These are phyloP conservation scores for Diplodia sapinea DNA, from an alignment of 2,329 filamentous ascomycete genomes.

Conservation along the genomic window DNA sequence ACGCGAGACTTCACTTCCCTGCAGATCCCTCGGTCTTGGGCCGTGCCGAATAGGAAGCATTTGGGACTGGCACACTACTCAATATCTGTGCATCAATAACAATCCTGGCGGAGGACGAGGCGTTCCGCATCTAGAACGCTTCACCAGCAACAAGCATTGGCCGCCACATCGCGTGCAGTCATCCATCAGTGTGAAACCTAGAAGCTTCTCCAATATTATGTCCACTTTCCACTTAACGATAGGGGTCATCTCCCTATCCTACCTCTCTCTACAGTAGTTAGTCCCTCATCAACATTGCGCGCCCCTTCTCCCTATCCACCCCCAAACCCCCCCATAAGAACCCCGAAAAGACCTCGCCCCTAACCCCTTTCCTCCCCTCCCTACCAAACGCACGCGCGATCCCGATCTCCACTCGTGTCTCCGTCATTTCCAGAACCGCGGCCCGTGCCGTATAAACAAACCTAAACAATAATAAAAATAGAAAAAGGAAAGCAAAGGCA, in stretches of 20 bases:
- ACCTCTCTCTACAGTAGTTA: not conserved
- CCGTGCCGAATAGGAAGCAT: not conserved
- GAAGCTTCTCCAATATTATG: not conserved
- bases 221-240: not conserved
- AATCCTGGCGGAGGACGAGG: too few species aligned
- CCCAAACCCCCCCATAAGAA: not conserved
- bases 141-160: not conserved
- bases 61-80: too few species aligned
- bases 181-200: not conserved
- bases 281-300: not conserved
- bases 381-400: not conserved
- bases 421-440: not conserved
- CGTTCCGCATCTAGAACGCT: too few species aligned
- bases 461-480: not conserved
- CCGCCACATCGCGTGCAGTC: not conserved
- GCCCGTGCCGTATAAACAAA: not conserved
- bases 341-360: not conserved
- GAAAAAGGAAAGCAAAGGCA: not conserved
- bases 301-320: not conserved
- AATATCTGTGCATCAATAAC: too few species aligned
- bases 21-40: not conserved
- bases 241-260: not conserved
- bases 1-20: not conserved
- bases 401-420: not conserved
- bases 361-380: not conserved